phyloP scores from a whole-genome alignment of 352 stramenopile genomes.

The Globisporangium heterothallicum region DNA sequence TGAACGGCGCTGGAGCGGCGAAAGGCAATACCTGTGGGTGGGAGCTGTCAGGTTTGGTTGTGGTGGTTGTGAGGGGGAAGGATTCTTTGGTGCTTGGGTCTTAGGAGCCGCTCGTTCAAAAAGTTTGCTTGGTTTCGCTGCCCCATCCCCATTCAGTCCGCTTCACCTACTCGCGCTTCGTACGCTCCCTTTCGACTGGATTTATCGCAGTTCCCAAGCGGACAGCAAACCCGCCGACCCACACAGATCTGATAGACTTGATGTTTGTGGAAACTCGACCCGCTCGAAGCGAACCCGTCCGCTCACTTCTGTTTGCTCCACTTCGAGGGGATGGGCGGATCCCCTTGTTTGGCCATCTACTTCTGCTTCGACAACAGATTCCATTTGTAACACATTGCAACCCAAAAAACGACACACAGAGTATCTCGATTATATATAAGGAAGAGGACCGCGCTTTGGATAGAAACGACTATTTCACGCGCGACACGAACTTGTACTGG shows the following conservation, averaged over 20 bases:
- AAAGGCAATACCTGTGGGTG: neutral
- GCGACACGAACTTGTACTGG: conserved; percentile 85
- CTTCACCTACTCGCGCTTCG: neutral
- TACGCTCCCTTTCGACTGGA: neutral
- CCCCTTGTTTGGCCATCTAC: neutral
- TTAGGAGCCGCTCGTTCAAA: neutral
- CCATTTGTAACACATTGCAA: neutral
- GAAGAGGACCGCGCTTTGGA: neutral
- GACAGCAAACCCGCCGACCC: no score
- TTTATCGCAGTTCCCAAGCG: no score
- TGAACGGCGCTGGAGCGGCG: neutral
- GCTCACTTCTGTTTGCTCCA: neutral
- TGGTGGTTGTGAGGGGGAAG: neutral
- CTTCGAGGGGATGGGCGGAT: neutral
- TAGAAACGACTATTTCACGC: conserved; percentile 43
- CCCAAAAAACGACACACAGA: no score
- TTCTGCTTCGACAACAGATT: neutral
- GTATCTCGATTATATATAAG: no score
- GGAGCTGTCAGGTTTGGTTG: neutral
- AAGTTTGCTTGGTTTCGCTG: neutral
- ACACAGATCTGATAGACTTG: no score
- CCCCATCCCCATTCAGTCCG: neutral
- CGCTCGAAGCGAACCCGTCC: neutral
- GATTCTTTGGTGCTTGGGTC: neutral
- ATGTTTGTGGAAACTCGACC: neutral